phyloP scores from a whole-genome alignment of 768 basidiomycete species.

The Astraeus odoratus region DNA sequence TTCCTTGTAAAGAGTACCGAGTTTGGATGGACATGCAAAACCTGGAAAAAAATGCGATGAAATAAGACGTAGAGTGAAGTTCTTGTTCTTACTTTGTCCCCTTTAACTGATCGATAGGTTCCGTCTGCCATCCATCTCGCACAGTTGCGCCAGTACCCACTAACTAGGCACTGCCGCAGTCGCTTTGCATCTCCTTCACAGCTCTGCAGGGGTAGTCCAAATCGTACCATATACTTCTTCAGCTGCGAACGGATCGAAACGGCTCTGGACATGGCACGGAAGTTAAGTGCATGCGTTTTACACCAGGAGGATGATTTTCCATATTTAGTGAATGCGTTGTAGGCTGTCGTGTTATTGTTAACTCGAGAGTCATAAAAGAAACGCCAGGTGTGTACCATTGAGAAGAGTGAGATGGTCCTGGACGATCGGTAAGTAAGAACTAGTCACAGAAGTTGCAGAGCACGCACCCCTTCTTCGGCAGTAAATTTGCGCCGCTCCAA shows the following conservation, averaged over 20 bases:
- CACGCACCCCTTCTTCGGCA: conserved; percentile 88
- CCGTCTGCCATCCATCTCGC: conserved; percentile 90
- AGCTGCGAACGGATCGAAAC: conserved; percentile 94
- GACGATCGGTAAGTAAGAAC: conserved; percentile 1
- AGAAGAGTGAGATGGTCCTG: conserved; percentile 93
- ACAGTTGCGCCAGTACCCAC: conserved; percentile 91
- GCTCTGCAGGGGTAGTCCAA: conserved; percentile 72
- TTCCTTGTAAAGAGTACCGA: conserved; percentile 93
- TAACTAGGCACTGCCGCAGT: conserved; percentile 82
- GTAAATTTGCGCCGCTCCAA: conserved; percentile 94
- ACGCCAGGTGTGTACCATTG: conserved; percentile 52
- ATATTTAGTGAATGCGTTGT: conserved; percentile 85
- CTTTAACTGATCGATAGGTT: conserved; percentile 84
- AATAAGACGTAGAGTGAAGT: background rate
- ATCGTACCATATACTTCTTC: conserved; percentile 91
- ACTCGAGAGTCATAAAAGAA: conserved; percentile 2
- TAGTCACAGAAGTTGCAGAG: background rate
- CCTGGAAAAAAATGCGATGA: conserved; percentile 34
- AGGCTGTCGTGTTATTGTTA: conserved; percentile 45
- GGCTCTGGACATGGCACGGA: conserved; percentile 88
- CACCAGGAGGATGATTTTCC: conserved; percentile 90
- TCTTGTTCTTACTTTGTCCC: conserved; percentile 56
- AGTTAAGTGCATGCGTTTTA: conserved; percentile 85
- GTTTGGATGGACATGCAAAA: conserved; percentile 85
- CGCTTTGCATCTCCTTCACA: conserved; percentile 85